Conservation (phyloP, 345 rosid species). For the Melaleuca quinquenervia region DNA sequence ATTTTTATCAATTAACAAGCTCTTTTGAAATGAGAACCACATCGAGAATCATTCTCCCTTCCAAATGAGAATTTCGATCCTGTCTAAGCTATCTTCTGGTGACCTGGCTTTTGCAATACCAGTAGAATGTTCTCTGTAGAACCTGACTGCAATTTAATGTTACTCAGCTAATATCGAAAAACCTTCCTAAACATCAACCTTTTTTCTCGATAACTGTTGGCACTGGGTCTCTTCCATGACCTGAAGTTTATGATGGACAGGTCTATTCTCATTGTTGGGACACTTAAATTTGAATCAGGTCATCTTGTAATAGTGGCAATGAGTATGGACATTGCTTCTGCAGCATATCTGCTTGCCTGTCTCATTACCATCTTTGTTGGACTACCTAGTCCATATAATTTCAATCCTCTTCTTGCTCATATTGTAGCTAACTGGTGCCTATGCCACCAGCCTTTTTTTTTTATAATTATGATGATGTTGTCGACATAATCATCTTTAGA, state of each 20-base stretch:
- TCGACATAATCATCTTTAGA: not conserved
- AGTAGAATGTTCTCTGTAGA: not conserved
- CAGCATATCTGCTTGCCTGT: not conserved
- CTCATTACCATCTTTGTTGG: not conserved
- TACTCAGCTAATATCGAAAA: not conserved
- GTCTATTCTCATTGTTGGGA: not conserved
- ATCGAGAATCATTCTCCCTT: not conserved
- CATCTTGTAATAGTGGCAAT: not conserved
- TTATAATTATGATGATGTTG: not conserved
- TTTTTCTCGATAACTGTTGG: not conserved
- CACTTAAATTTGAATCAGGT: not conserved
- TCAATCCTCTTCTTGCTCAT: not conserved
- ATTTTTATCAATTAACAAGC: not conserved
- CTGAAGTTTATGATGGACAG: not conserved
- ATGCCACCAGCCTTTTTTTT: not conserved
- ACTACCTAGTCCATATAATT: not conserved
- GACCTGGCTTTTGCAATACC: not conserved
- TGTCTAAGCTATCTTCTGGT: not conserved
- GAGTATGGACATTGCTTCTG: not conserved
- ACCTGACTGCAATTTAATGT: not conserved
- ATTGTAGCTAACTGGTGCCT: not conserved
- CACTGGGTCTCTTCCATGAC: not conserved
- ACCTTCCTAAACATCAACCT: not conserved
- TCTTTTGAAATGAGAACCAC: not conserved
- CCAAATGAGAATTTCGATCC: not conserved